These are phyloP conservation scores for Solanum chacoense DNA, from an alignment of 305 asterid species.

Conservation along the genomic window DNA sequence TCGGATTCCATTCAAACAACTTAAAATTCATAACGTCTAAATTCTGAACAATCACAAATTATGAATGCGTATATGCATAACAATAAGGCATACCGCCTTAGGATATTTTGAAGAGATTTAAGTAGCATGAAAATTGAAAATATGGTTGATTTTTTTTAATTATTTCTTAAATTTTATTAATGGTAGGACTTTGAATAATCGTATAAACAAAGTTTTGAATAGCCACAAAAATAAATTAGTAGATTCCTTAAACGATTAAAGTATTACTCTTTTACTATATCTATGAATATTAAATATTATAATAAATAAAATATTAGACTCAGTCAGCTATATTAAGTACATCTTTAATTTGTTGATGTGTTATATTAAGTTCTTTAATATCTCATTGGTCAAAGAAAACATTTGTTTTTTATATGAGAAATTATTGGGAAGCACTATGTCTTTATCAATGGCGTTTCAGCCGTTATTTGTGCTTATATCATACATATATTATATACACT, in stretches of 20 bases:
- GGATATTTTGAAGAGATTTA: background rate
- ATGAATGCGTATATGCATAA: background rate
- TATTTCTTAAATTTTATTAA: background rate
- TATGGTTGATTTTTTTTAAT: background rate
- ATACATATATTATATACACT: background rate
- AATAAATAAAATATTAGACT: background rate
- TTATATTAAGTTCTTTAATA: background rate
- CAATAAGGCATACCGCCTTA: no score
- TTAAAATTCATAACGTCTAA: background rate
- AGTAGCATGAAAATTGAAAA: background rate
- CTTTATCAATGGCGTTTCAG: background rate
- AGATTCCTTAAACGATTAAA: background rate
- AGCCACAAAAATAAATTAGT: background rate
- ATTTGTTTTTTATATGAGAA: background rate
- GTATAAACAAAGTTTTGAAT: background rate
- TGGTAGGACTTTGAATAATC: background rate
- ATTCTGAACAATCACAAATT: background rate
- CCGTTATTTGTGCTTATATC: background rate
- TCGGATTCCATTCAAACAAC: background rate
- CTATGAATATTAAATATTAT: background rate
- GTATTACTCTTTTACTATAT: background rate
- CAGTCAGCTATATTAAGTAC: background rate
- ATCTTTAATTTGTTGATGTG: background rate
- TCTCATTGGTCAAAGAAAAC: background rate
- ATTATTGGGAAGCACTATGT: background rate